Conservation (phyloP, 768 basidiomycete species). For the Dioszegia aurantiaca region DNA sequence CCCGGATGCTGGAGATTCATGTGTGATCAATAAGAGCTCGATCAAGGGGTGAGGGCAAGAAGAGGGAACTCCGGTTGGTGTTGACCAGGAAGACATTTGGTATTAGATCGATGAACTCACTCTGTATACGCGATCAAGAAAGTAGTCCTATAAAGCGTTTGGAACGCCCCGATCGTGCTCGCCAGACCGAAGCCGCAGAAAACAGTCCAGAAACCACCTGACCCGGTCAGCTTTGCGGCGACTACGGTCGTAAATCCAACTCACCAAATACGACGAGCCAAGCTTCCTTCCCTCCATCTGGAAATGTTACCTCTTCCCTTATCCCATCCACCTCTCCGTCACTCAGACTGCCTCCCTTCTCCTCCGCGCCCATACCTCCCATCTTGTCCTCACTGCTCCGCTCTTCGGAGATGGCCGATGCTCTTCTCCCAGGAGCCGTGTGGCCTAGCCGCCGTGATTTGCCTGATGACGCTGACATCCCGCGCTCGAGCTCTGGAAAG, state of each 20-base stretch:
- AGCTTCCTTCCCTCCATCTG: slow-evolving; percentile 14
- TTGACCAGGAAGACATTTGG: background rate
- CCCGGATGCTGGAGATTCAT: no score
- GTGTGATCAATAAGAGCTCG: no score
- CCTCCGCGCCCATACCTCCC: background rate
- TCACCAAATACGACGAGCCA: slow-evolving; percentile 19
- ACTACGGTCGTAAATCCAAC: no score
- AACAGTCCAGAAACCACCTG: slow-evolving; percentile 16
- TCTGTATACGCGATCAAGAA: slow-evolving; percentile 17
- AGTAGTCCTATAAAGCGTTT: slow-evolving; percentile 20
- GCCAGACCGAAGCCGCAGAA: slow-evolving; percentile 21
- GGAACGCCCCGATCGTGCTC: slow-evolving; percentile 25
- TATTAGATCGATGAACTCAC: slow-evolving; percentile 10
- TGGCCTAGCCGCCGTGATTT: background rate
- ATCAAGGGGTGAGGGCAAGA: slow-evolving; percentile 1
- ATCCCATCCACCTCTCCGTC: background rate
- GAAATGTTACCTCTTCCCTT: slow-evolving; percentile 7
- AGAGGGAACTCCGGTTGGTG: background rate
- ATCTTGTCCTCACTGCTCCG: background rate
- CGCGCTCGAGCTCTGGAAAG: slow-evolving; percentile 9
- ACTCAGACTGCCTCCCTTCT: background rate
- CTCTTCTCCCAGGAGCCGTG: slow-evolving; percentile 4
- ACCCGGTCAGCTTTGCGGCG: no score
- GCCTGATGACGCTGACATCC: background rate
- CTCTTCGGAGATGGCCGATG: slow-evolving; percentile 13